Evolutionary conservation across 1,284 basidiomycete species (phyloP), one percentile per base, ranked within the genome.

Genomic region (Mrakiaceae sp.): DNA sequence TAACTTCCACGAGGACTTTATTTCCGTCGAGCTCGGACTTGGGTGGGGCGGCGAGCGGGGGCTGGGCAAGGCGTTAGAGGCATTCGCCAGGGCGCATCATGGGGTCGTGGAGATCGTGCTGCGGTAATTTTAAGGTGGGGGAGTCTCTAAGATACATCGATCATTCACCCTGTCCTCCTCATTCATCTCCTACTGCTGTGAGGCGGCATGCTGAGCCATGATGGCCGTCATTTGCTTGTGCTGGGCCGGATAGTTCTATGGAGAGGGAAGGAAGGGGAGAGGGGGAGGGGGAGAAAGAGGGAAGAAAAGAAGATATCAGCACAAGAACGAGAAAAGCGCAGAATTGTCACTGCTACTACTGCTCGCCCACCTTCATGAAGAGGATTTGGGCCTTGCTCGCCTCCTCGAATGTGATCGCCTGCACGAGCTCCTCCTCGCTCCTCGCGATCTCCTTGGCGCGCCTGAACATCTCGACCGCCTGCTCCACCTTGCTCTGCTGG

Each of bases 401-500:
- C 27, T 66, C 53, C 54, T 62, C 53, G 56, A 66, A 66, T 5
- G 64, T 66, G 50, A 60, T 62, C 64, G 93, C 89, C 73, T 87
- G 90, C 61, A 88, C 80, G 68, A 98, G 79, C 80, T 98, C 96
- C 0, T 84, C 84, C 77, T 97, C 93, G 50, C 88, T 95, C 74
- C 95, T 81, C 14, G 94, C 91, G 67, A 98, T 82, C 72, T 91
- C 83, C 1, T 86, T 85, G 73, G 90, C 88, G 72, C 84, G 82
- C 73, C 86, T 83, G 73, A 98, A 98, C 84, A 91, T 87, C 72
- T 85, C 82, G 69, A 93, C 85, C 5, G 95, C 94, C 67, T 87
- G 82, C 58, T 88, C 85, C 67, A 96, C 86, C 78, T 89, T 88
- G 72, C 88, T 87, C 77, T 95, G 91, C 78, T 98, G 95, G 69